Conservation (phyloP, 331 rosid species). For the Stylosanthes scabra region DNA sequence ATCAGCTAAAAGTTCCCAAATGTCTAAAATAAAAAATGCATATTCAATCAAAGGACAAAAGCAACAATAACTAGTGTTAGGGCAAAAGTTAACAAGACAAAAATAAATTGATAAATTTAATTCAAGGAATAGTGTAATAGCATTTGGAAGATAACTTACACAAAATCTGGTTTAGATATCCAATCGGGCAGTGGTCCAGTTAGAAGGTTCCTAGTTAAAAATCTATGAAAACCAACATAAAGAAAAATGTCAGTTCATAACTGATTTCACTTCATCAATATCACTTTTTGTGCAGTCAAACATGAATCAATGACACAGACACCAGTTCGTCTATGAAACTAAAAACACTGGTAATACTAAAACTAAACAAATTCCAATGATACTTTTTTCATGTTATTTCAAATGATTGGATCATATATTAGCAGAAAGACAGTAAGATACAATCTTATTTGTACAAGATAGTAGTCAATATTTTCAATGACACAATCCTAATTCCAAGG, state of each 20-base stretch:
- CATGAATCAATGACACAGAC: too few relatives aligned
- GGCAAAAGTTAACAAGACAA: neutral
- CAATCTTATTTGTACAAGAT: neutral
- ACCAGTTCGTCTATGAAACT: neutral
- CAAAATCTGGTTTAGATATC: neutral
- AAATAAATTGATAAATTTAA: neutral
- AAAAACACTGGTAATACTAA: neutral
- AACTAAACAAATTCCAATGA: neutral
- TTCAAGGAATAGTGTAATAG: neutral
- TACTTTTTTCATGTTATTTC: neutral
- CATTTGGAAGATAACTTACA: slow-evolving; percentile 23
- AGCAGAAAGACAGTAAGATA: neutral
- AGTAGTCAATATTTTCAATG: neutral
- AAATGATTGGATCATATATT: neutral
- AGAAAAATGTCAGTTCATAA: neutral
- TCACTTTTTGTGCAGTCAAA: neutral
- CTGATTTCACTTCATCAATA: neutral
- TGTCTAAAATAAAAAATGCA: too few relatives aligned
- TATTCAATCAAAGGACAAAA: too few relatives aligned
- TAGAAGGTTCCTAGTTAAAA: slow-evolving; percentile 53
- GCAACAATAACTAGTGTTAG: too few relatives aligned
- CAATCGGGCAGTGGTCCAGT: slow-evolving; percentile 50
- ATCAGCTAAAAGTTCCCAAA: neutral
- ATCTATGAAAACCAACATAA: neutral
- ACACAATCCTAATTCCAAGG: neutral